Percentiles rank a stretch among this genome's conserved stretches.
These are phyloP conservation scores for Andrographis paniculata DNA, from an alignment of 305 asterid species.

Conservation along the genomic window DNA sequence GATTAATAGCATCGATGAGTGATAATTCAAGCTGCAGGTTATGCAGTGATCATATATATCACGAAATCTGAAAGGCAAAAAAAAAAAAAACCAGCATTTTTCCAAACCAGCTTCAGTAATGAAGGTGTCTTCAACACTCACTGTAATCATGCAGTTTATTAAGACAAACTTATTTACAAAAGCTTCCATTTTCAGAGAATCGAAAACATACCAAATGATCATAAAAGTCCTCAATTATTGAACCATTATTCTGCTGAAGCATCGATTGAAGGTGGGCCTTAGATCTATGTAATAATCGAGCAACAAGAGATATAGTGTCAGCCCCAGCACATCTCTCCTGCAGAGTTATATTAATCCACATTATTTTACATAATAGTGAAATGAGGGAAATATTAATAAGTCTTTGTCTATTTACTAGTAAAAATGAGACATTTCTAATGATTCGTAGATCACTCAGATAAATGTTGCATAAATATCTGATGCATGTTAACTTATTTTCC, in stretches of 20 bases:
- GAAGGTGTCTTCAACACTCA: constrained; percentile 11
- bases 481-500: neutral
- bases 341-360: constrained; percentile 31
- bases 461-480: neutral
- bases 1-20: too few relatives aligned
- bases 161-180: constrained; percentile 4
- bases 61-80: too few relatives aligned
- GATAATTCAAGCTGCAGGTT: too few relatives aligned
- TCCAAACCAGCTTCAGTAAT: too few relatives aligned
- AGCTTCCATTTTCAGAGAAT: constrained; percentile 10
- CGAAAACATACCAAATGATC: constrained; percentile 47
- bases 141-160: constrained; percentile 8
- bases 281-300: constrained; percentile 90
- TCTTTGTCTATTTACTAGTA: too few relatives aligned
- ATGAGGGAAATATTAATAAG: neutral
- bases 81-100: too few relatives aligned
- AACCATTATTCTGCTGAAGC: constrained; percentile 77
- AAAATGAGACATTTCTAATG: too few relatives aligned
- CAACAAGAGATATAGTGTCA: constrained; percentile 83
- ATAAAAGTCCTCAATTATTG: constrained; percentile 83
- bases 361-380: constrained; percentile 23
- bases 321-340: constrained; percentile 99
- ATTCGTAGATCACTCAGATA: neutral
- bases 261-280: constrained; percentile 80
- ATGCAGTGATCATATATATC: too few relatives aligned